These are phyloP conservation scores for Kwoniella bestiolae DNA, from an alignment of 768 basidiomycete species.

Conservation along the genomic window DNA sequence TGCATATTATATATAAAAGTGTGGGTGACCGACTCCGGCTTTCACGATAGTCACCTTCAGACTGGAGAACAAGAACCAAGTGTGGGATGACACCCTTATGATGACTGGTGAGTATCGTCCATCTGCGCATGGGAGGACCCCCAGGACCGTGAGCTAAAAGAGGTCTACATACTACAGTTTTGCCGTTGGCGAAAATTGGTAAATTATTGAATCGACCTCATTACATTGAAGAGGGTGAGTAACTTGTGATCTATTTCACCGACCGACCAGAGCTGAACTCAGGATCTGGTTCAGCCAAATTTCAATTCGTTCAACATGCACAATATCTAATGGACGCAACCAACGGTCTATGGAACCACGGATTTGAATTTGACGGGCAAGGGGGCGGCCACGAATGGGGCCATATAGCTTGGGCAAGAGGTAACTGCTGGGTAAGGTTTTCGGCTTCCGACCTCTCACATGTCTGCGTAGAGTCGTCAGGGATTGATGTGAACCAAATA, in stretches of 20 bases:
- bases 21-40: too few species aligned
- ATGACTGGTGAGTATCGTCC: constrained; percentile 56
- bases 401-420: constrained; percentile 63
- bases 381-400: constrained; percentile 53
- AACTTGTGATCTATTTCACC: neutral
- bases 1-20: too few species aligned
- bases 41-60: constrained; percentile 47
- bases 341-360: constrained; percentile 54
- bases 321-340: constrained; percentile 52
- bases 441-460: too few species aligned
- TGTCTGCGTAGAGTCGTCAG: neutral
- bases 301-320: constrained; percentile 51
- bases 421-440: constrained; percentile 61
- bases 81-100: constrained; percentile 68
- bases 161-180: too few species aligned
- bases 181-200: constrained; percentile 65
- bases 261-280: constrained; percentile 57
- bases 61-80: constrained; percentile 55
- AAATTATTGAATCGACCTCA: constrained; percentile 61
- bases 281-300: constrained; percentile 36
- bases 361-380: constrained; percentile 46
- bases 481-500: neutral
- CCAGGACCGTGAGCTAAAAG: too few species aligned
- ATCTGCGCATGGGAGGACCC: too few species aligned
- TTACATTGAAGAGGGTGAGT: constrained; percentile 64